Evolutionary conservation across 768 basidiomycete genomes (phyloP).

Genomic region (Leccinum broughii): DNA sequence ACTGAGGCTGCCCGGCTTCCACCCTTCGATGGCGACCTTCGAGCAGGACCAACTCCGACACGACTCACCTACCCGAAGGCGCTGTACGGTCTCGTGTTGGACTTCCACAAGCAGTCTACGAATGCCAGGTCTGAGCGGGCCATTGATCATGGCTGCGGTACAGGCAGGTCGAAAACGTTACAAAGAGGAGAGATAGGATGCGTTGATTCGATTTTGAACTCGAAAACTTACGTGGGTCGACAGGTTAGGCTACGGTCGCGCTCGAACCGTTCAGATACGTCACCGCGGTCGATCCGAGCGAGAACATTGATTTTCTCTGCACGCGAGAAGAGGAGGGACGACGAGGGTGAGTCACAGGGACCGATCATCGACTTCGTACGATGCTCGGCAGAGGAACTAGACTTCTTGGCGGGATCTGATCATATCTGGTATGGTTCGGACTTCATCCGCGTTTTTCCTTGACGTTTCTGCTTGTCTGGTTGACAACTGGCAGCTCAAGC

Average conservation of each 20-base stretch:
- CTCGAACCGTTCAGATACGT: conserved; percentile 58
- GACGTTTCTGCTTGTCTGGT: too few relatives aligned
- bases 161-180: conserved; percentile 44
- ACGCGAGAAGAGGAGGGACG: conserved; percentile 14
- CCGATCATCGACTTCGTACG: conserved; percentile 33
- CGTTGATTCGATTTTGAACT: too few relatives aligned
- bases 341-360: conserved; percentile 16
- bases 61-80: conserved; percentile 67
- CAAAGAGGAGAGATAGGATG: not conserved
- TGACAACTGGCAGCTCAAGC: conserved; percentile 56
- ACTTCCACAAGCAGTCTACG: conserved; percentile 45
- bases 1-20: not conserved
- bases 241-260: conserved; percentile 70
- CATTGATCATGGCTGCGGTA: conserved; percentile 80
- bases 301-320: conserved; percentile 68
- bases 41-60: conserved; percentile 64
- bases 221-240: not conserved
- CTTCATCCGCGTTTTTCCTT: too few relatives aligned
- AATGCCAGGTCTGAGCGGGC: conserved; percentile 51
- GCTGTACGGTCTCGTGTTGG: conserved; percentile 63
- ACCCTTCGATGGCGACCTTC: conserved; percentile 59
- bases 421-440: conserved; percentile 50
- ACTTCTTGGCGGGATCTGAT: conserved; percentile 57
- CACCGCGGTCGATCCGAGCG: conserved; percentile 74
- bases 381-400: conserved; percentile 55